Conservation (phyloP, 768 basidiomycete genomes). For the Exidia glandulosa region DNA sequence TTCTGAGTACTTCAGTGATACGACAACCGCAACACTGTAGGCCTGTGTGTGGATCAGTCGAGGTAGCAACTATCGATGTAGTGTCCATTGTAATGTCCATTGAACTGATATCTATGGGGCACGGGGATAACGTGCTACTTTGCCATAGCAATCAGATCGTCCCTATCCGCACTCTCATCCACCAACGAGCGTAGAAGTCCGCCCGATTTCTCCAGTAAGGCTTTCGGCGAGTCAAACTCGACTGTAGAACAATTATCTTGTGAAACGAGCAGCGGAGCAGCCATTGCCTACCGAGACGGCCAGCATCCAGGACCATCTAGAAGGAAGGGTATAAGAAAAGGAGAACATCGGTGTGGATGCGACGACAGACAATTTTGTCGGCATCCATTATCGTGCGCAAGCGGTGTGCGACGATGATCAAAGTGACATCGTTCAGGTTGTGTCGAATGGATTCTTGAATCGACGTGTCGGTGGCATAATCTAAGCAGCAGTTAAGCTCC, state of each 20-base stretch:
- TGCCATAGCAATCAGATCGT: slow-evolving; percentile 12
- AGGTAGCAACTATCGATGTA: too few relatives aligned
- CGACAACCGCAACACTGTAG: too few relatives aligned
- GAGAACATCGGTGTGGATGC: neutral
- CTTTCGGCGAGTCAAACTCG: slow-evolving; percentile 29
- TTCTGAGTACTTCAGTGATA: too few relatives aligned
- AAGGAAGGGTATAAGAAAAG: neutral
- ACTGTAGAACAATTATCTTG: slow-evolving; percentile 25
- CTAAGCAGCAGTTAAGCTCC: slow-evolving; percentile 7
- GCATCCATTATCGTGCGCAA: slow-evolving; percentile 30
- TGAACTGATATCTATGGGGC: too few relatives aligned
- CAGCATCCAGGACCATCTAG: slow-evolving; percentile 14
- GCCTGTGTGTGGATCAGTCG: too few relatives aligned
- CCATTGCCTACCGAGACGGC: slow-evolving; percentile 4
- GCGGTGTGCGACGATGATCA: slow-evolving; percentile 33
- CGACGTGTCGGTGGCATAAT: slow-evolving; percentile 28
- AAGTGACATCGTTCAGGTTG: slow-evolving; percentile 20
- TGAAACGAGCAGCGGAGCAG: neutral
- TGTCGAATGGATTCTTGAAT: slow-evolving; percentile 29
- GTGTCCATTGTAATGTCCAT: too few relatives aligned
- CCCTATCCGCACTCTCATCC: slow-evolving; percentile 16
- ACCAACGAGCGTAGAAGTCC: slow-evolving; percentile 14
- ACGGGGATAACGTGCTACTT: too few relatives aligned
- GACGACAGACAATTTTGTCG: slow-evolving; percentile 28
- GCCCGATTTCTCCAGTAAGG: slow-evolving; percentile 20